Conservation (phyloP, 2,329 filamentous ascomycete genomes). For the Raffaelea arxii region DNA sequence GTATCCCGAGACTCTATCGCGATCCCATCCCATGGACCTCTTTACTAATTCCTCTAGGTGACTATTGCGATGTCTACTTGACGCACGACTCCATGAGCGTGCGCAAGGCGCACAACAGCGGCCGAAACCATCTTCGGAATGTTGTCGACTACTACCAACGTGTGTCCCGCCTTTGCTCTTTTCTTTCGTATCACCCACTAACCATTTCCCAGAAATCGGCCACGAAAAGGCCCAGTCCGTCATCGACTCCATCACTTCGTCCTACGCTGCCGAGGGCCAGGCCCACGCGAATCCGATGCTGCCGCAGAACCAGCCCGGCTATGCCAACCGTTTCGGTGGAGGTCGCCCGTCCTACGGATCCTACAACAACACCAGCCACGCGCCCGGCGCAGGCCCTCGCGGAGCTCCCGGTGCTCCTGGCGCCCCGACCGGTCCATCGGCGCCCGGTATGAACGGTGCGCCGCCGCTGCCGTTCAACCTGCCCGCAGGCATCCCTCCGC, state of each 20-base stretch:
- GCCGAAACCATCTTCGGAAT: conserved; percentile 92
- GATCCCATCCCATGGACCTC: background rate
- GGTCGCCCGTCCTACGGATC: conserved; percentile 6
- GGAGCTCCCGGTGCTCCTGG: conserved; percentile 52
- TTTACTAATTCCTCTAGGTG: conserved; percentile 37
- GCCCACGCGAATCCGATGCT: conserved; percentile 78
- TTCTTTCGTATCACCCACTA: background rate
- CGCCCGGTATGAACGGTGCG: conserved; percentile 12
- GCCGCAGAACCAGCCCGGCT: conserved; percentile 54
- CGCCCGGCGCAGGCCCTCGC: conserved; percentile 24
- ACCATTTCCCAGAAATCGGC: conserved; percentile 63
- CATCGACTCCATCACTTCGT: conserved; percentile 94
- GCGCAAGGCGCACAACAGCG: conserved; percentile 95
- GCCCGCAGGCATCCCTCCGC: conserved; percentile 22
- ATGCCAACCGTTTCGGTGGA: conserved; percentile 23
- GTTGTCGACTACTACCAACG: conserved; percentile 98
- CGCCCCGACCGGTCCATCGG: conserved; percentile 22
- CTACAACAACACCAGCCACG: background rate
- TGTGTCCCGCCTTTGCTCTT: conserved; percentile 27
- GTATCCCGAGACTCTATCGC: background rate
- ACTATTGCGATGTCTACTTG: conserved; percentile 99
- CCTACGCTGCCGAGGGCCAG: conserved; percentile 86
- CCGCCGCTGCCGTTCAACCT: conserved; percentile 30
- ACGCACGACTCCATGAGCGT: conserved; percentile 99
- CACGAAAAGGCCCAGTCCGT: conserved; percentile 98